Percentiles rank a stretch among this genome's conserved stretches.
These are phyloP conservation scores for Quercus ilex DNA, from an alignment of 306 rosid genomes.

Conservation along the genomic window DNA sequence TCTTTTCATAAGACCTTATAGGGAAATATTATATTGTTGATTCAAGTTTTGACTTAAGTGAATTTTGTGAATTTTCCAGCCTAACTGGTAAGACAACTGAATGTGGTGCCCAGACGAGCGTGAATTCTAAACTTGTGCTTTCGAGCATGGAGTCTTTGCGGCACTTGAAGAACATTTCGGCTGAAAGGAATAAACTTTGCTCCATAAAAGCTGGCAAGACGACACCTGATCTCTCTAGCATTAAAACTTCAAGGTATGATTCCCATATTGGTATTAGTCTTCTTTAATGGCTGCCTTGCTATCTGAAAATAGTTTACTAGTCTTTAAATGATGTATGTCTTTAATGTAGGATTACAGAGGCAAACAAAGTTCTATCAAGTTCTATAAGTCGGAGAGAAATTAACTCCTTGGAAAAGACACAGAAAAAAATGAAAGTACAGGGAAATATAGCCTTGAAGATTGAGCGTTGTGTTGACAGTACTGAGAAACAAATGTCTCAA, in stretches of 20 bases:
- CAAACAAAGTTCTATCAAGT: constrained; percentile 30
- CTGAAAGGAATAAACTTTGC: constrained; percentile 46
- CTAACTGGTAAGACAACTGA: constrained; percentile 34
- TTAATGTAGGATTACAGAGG: constrained; percentile 38
- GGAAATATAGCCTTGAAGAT: constrained; percentile 29
- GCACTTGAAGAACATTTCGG: constrained; percentile 34
- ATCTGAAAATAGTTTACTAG: constrained; percentile 1
- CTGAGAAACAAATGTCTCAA: constrained; percentile 40
- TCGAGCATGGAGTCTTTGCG: constrained; percentile 32
- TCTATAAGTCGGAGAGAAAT: constrained; percentile 38
- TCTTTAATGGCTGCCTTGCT: constrained; percentile 2
- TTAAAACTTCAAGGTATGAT: constrained; percentile 46
- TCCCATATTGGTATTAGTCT: constrained; percentile 2
- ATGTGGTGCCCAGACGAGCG: constrained; percentile 29
- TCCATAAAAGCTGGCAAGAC: constrained; percentile 39
- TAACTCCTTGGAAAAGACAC: constrained; percentile 21
- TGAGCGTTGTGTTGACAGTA: constrained; percentile 26
- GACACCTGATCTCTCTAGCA: constrained; percentile 44
- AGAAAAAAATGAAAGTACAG: constrained; percentile 34
- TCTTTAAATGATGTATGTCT: constrained; percentile 19
- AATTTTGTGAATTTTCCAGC: constrained; percentile 37
- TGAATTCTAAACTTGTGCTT: constrained; percentile 34
- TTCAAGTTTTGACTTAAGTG: constrained; percentile 10
- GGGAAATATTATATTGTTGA: constrained; percentile 11
- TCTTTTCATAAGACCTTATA: constrained; percentile 11